Evolutionary conservation across 2,329 filamentous ascomycete genomes (phyloP).

Genomic region (Passalora sequoiae): DNA sequence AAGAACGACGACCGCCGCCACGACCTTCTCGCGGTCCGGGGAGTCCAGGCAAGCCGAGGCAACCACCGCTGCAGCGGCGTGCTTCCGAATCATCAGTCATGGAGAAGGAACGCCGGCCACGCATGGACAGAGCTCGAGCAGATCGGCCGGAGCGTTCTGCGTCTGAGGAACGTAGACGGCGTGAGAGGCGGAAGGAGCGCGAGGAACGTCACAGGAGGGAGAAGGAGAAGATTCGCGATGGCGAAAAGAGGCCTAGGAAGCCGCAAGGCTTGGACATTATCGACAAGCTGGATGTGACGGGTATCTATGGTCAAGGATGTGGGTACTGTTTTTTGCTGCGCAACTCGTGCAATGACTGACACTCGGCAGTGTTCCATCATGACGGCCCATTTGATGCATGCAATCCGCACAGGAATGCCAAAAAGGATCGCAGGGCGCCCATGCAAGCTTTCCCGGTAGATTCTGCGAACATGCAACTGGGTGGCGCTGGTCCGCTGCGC

Average conservation of each 20-base stretch:
- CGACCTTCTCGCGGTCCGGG: constrained; percentile 41
- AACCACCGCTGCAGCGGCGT: constrained; percentile 55
- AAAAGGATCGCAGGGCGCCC: constrained; percentile 73
- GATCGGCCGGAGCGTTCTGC: constrained; percentile 29
- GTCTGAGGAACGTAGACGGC: constrained; percentile 50
- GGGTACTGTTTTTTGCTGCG: constrained; percentile 40
- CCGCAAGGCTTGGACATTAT: constrained; percentile 71
- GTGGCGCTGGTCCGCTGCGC: constrained; percentile 80
- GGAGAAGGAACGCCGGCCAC: constrained; percentile 59
- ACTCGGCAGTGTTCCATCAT: constrained; percentile 77
- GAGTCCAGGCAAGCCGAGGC: constrained; percentile 36
- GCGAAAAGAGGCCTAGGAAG: constrained; percentile 36
- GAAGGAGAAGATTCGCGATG: constrained; percentile 37
- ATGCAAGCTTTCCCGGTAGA: constrained; percentile 96
- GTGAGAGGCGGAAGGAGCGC: constrained; percentile 43
- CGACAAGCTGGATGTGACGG: constrained; percentile 92
- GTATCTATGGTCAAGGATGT: constrained; percentile 90
- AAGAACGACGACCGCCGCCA: constrained; percentile 37
- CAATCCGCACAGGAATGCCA: constrained; percentile 87
- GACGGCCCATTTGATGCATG: constrained; percentile 96
- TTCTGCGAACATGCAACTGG: constrained; percentile 86
- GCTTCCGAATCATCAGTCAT: constrained; percentile 76
- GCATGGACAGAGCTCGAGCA: constrained; percentile 35
- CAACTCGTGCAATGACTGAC: constrained; percentile 10
- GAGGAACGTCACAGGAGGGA: constrained; percentile 49